Base-by-base conservation (phyloP, 805 yeast species). In the Starmerella vaccinii region DNA sequence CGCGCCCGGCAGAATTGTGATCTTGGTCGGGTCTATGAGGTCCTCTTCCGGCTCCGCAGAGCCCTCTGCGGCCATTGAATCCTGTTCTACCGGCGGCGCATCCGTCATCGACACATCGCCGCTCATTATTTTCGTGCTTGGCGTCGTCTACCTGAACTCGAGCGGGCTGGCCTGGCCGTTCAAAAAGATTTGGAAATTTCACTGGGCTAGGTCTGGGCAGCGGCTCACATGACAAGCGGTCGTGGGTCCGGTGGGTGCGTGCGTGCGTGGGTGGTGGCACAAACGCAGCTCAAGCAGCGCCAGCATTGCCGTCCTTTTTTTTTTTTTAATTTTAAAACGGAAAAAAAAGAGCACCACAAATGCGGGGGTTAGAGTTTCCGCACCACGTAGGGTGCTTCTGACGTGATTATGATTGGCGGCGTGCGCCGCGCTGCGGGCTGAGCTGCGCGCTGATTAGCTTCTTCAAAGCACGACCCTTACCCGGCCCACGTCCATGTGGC, bases 1-100 rank as follows among this genome's bases (percentile, higher is more conserved):
- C 10, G 90, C 77, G 5, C 97, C 97, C 4, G 63, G 63, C 23
- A 60, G 56, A 33, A 60, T 50, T 21, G 51, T 50, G 47, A 60
- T 56, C 48, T 59, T 59, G 42, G 58, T 61, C 7, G 43, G 27
- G 29, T 51, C 53, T 1, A 50, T 37, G 10, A 38, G 16, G 32
- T 35, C 29, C 8, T 43, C 49, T 10, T 41, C 50, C 13, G 27
- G 21, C 37, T 43, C 38, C 19, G 29, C 46, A 4, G 33, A 7
- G 24, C 45, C 45, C 12, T 41, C 45, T 3, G 18, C 33, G 18
- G 34, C 45, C 24, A 22, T 42, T 18, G 35, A 10, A 9, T 34
- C 39, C 24, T 39, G 35, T 16, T 38, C 51, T 9, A 35, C 39
- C 4, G 50, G 35, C 9, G 34, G 34, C 18, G 48, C 43, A 29